Evolutionary conservation across 768 basidiomycete genomes (phyloP), one percentile per base, ranked within the genome.

Genomic region (Sistotremastrum niveocremeum): DNA sequence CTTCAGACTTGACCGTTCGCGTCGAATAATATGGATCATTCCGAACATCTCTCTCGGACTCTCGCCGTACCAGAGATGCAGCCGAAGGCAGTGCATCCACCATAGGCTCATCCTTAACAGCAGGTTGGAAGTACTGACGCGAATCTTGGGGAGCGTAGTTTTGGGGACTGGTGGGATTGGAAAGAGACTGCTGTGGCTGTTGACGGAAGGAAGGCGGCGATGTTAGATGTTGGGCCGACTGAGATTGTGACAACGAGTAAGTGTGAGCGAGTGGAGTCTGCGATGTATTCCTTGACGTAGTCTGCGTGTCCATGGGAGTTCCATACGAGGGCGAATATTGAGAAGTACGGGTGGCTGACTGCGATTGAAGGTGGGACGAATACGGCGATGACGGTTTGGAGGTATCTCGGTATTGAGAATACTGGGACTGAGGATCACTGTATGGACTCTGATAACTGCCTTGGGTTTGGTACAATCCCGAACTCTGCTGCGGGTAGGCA

Each of bases 181-280:
- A 73, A 45, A 9, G 41, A 58, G 63, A 56, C 48, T 49, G 63
- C 8, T 54, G 68, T 64, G 62, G 73, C 62, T 61, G 69, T 33
- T 59, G 56, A 44, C 67, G 66, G 33, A 60, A 48, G 29, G 63
- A 54, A 46, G 59, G 65, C 5, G 63, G 63, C 28, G 49, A 34
- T 52, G 60, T 41, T 60, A 66, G 49, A 28, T 9, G 71, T 70
- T 37, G 62, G 60, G 58, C 70, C 80, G 34, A 71, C 55, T 55
- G 72, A 62, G 39, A 73, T 60, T 32, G 68, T 63, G 4, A 20
- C 20, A 20, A 20, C 20, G 20, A 20, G 20, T 20, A 20, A 20
- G 79, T 69, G 6, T 81, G 77, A 46, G 79, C 78, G 56, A 81
- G 82, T 59, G 72, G 75, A 31, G 73, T 59, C 62, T 83, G 82